Percentiles rank a stretch among this genome's conserved stretches.
These are phyloP conservation scores for Drosera capensis DNA, from an alignment of 148 eudicot species.

Conservation along the genomic window DNA sequence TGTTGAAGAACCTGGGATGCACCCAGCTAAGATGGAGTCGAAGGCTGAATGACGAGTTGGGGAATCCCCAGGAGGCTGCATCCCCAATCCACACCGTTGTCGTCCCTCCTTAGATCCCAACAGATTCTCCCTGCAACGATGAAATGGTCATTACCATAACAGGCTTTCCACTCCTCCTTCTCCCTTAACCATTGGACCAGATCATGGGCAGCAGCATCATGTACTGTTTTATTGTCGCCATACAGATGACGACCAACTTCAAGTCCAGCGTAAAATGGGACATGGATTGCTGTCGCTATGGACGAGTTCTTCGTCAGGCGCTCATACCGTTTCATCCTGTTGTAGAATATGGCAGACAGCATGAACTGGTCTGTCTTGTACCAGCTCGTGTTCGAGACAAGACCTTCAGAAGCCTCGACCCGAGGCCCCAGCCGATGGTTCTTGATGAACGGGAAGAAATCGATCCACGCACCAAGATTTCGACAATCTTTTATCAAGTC, in stretches of 20 bases:
- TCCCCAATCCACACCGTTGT: slow-evolving; percentile 18
- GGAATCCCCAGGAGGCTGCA: slow-evolving; percentile 31
- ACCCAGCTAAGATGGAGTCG: slow-evolving; percentile 38
- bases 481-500: slow-evolving; percentile 17
- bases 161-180: slow-evolving; percentile 23
- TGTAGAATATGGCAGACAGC: slow-evolving; percentile 21
- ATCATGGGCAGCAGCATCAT: slow-evolving; percentile 12
- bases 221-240: slow-evolving; percentile 7
- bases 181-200: slow-evolving; percentile 15
- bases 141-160: slow-evolving; percentile 24
- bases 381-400: slow-evolving; percentile 11
- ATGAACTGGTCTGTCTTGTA: slow-evolving; percentile 26
- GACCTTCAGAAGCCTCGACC: slow-evolving; percentile 1
- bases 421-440: slow-evolving; percentile 18
- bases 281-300: slow-evolving; percentile 20
- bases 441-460: slow-evolving; percentile 15
- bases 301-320: slow-evolving; percentile 25
- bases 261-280: slow-evolving; percentile 32
- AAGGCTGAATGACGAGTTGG: slow-evolving; percentile 22
- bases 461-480: slow-evolving; percentile 4
- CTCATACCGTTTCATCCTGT: slow-evolving; percentile 25
- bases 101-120: slow-evolving; percentile 24
- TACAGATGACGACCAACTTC: slow-evolving; percentile 18
- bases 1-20: slow-evolving; percentile 33
- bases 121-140: slow-evolving; percentile 23